Conservation (phyloP, 805 yeast genomes). For the Ogataea pilisensis region DNA sequence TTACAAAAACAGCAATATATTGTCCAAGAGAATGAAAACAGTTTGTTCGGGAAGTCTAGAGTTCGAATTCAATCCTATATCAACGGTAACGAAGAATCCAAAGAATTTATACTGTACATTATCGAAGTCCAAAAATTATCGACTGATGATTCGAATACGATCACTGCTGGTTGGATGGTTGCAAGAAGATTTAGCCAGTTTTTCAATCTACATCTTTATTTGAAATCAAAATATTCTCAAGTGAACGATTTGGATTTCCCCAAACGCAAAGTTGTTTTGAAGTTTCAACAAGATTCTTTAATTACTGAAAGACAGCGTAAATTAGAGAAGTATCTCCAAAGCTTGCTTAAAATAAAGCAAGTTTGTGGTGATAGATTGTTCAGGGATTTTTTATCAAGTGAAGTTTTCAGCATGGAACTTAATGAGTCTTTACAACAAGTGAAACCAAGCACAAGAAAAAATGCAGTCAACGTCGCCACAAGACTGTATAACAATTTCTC, state of each 20-base stretch:
- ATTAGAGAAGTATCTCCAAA: conserved; percentile 58
- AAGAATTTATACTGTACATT: conserved; percentile 64
- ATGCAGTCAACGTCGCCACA: conserved; percentile 26
- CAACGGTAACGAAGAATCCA: conserved; percentile 52
- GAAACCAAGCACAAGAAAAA: conserved; percentile 11
- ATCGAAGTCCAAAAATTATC: conserved; percentile 64
- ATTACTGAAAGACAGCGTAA: conserved; percentile 59
- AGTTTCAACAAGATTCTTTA: conserved; percentile 60
- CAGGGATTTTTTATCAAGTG: conserved; percentile 75
- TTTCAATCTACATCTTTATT: conserved; percentile 60
- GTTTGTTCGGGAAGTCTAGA: conserved; percentile 62
- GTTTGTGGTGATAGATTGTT: conserved; percentile 74
- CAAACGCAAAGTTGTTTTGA: conserved; percentile 62
- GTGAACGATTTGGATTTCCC: conserved; percentile 52
- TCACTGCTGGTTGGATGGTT: conserved; percentile 81
- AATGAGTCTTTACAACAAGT: conserved; percentile 9
- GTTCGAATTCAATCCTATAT: conserved; percentile 52
- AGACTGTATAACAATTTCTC: conserved; percentile 30
- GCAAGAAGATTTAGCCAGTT: conserved; percentile 87
- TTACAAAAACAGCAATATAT: conserved; percentile 74
- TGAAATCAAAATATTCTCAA: conserved; percentile 48
- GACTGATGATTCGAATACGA: conserved; percentile 28
- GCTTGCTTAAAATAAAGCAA: conserved; percentile 54
- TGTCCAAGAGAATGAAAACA: conserved; percentile 78
- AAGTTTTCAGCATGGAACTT: conserved; percentile 40